phyloP scores from a whole-genome alignment of 768 basidiomycete species.

The Grammothele lineata region DNA sequence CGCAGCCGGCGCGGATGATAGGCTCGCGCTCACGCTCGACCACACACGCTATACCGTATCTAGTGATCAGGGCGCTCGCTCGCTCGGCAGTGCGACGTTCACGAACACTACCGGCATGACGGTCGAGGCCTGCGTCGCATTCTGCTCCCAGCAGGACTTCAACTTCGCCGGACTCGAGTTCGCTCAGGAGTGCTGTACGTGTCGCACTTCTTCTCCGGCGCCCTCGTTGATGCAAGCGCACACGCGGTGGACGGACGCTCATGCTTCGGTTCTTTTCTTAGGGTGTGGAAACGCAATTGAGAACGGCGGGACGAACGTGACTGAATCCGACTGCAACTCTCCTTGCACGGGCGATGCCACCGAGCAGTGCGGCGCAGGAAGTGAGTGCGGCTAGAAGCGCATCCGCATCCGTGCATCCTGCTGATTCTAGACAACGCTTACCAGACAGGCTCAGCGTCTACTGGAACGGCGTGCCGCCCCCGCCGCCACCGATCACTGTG shows the following conservation, averaged over 20 bases:
- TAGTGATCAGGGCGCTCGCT: conserved; percentile 59
- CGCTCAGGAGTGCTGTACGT: conserved; percentile 58
- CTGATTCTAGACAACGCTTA: not conserved
- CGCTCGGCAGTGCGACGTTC: conserved; percentile 47
- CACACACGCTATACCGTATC: not conserved
- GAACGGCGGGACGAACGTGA: conserved; percentile 40
- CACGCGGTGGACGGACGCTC: not conserved
- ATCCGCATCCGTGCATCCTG: too few relatives aligned
- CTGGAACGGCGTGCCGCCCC: conserved; percentile 55
- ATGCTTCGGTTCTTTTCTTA: conserved; percentile 22
- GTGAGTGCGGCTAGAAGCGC: conserved; percentile 18
- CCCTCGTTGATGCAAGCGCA: not conserved
- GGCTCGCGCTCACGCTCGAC: not conserved
- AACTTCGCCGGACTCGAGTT: conserved; percentile 72
- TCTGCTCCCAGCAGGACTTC: conserved; percentile 42
- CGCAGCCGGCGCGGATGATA: not conserved
- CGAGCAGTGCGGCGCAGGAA: conserved; percentile 59
- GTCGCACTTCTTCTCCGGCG: conserved; percentile 6
- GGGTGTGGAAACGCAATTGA: conserved; percentile 61
- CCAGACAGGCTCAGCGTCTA: conserved; percentile 52
- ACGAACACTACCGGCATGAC: conserved; percentile 55
- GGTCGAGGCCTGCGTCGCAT: conserved; percentile 44
- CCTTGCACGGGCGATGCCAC: conserved; percentile 54
- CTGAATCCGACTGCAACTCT: conserved; percentile 53
- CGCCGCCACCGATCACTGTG: conserved; percentile 49